Evolutionary conservation across 305 asterid genomes (phyloP).

Genomic region (Fraxinus floribunda): DNA sequence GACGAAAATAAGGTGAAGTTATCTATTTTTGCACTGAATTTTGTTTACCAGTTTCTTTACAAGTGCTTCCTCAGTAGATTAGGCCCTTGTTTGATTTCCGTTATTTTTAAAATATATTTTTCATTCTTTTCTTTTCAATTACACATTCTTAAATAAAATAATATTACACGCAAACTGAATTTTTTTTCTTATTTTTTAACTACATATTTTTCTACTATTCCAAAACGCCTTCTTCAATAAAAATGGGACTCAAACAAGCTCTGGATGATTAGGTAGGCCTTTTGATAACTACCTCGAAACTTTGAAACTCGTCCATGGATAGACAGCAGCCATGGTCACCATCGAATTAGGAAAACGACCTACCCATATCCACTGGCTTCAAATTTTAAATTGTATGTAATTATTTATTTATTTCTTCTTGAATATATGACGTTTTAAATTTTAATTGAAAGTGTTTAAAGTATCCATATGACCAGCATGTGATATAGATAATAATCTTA

Average conservation of each 20-base stretch:
- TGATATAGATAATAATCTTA: neutral
- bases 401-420: neutral
- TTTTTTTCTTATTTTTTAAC: too few relatives aligned
- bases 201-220: too few relatives aligned
- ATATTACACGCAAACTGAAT: too few relatives aligned
- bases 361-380: neutral
- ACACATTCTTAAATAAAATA: too few relatives aligned
- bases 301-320: neutral
- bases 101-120: too few relatives aligned
- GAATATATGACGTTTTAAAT: neutral
- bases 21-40: neutral
- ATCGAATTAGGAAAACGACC: neutral
- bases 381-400: neutral
- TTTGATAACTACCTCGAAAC: neutral
- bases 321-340: neutral
- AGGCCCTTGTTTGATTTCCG: too few relatives aligned
- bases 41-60: neutral
- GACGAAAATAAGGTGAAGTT: neutral
- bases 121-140: too few relatives aligned
- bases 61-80: neutral
- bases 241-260: too few relatives aligned
- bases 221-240: too few relatives aligned
- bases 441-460: neutral
- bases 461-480: neutral
- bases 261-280: neutral